Evolutionary conservation across 2,329 filamentous ascomycete species (phyloP).

Genomic region (Aspergillus sp.): DNA sequence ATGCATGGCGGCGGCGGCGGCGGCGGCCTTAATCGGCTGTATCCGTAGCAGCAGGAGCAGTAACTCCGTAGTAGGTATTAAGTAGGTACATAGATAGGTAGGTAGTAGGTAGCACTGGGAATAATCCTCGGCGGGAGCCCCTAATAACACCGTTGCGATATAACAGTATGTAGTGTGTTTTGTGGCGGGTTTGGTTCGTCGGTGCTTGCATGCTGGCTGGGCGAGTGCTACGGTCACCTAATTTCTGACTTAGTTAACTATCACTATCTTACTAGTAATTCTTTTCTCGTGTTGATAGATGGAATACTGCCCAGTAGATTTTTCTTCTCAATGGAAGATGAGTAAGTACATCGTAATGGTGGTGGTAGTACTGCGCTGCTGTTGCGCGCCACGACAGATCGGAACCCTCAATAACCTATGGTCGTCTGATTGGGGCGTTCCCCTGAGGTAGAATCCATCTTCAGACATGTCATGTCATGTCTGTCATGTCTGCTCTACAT

Average conservation of each 20-base stretch:
- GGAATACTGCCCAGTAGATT: too few relatives aligned
- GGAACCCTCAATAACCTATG: neutral
- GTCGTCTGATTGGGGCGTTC: neutral
- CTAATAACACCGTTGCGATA: neutral
- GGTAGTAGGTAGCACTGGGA: neutral
- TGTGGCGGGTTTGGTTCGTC: too few relatives aligned
- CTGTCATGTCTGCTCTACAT: neutral
- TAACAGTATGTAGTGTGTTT: neutral
- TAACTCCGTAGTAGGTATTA: too few relatives aligned
- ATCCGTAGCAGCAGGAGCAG: neutral
- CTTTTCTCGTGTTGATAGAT: neutral
- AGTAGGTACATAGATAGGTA: too few relatives aligned
- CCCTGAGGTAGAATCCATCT: neutral
- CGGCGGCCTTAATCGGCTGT: neutral
- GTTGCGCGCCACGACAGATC: too few relatives aligned
- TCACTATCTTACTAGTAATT: too few relatives aligned
- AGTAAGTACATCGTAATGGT: neutral
- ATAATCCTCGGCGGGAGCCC: neutral
- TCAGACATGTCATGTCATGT: neutral
- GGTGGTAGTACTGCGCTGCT: conserved; percentile 13
- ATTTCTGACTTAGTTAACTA: too few relatives aligned
- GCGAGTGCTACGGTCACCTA: neutral
- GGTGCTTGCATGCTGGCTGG: too few relatives aligned
- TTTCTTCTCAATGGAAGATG: too few relatives aligned
- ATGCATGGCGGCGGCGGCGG: neutral